Conservation (phyloP, 2,329 filamentous ascomycete genomes). For the Phaeosphaeria sp. region DNA sequence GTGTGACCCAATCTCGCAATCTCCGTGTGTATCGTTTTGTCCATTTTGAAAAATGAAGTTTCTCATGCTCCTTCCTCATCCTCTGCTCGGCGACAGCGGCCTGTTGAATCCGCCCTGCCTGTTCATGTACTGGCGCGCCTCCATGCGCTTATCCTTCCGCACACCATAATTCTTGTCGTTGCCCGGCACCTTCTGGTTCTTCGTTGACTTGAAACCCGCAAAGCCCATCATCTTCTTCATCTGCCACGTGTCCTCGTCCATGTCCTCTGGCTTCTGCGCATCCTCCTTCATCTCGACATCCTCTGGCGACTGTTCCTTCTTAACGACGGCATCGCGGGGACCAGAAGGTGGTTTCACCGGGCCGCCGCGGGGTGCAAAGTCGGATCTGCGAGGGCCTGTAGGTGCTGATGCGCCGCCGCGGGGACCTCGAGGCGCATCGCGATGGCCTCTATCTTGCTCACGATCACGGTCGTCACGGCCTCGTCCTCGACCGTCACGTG, state of each 20-base stretch:
- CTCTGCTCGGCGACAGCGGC: conserved; percentile 63
- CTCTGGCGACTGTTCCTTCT: conserved; percentile 24
- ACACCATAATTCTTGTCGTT: conserved; percentile 82
- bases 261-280: conserved; percentile 43
- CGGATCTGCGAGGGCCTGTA: conserved; percentile 15
- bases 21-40: not conserved
- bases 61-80: conserved; percentile 10
- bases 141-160: conserved; percentile 89
- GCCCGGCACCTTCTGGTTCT: conserved; percentile 85
- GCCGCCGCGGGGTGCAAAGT: conserved; percentile 7
- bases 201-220: conserved; percentile 81
- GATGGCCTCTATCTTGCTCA: conserved; percentile 15
- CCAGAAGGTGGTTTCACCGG: conserved; percentile 16
- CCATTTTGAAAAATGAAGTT: not conserved
- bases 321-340: conserved; percentile 16
- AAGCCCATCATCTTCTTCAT: conserved; percentile 94
- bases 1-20: not conserved
- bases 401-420: conserved; percentile 20
- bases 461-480: conserved; percentile 17
- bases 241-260: conserved; percentile 70
- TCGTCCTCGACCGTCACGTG: conserved; percentile 18
- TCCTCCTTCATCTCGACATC: conserved; percentile 38
- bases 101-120: conserved; percentile 81
- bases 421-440: conserved; percentile 33
- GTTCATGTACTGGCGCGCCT: conserved; percentile 98